Percentiles rank a stretch among this genome's conserved stretches.
Conservation (phyloP, 1,284 basidiomycete species). For the Puccinia sorghi region DNA sequence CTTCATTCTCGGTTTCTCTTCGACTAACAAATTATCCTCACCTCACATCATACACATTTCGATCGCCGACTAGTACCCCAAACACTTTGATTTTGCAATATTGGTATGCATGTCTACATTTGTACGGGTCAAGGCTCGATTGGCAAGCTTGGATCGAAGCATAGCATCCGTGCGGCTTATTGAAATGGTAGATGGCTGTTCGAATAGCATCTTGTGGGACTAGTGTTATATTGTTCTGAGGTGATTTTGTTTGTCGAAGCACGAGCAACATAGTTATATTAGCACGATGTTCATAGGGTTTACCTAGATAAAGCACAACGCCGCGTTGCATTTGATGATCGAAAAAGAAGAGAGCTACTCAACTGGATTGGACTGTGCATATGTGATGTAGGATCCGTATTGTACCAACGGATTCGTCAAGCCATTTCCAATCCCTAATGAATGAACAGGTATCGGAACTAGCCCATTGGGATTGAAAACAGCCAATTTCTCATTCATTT, state of each 20-base stretch:
- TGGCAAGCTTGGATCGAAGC: constrained; percentile 24
- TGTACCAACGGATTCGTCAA: constrained; percentile 29
- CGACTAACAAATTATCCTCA: neutral
- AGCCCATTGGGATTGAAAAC: neutral
- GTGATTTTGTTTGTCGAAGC: no score
- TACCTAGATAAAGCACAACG: neutral
- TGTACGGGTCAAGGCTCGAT: neutral
- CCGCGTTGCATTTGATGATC: neutral
- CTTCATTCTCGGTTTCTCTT: neutral
- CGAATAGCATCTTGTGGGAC: constrained; percentile 5
- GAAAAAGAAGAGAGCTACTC: constrained; percentile 1
- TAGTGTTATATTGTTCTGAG: constrained; percentile 3
- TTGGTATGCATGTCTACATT: constrained; percentile 13
- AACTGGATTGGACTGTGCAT: constrained; percentile 33
- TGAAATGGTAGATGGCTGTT: neutral
- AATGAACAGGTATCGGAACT: constrained; percentile 20
- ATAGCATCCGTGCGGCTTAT: constrained; percentile 6
- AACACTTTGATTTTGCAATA: constrained; percentile 25
- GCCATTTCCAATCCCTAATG: constrained; percentile 41
- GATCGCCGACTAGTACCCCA: constrained; percentile 6
- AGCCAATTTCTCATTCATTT: constrained; percentile 13
- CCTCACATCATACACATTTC: constrained; percentile 28
- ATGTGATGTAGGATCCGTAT: constrained; percentile 20
- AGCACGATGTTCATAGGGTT: neutral
- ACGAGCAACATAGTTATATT: no score